Conservation (phyloP, 2,329 filamentous ascomycete species). For the Penicillium sp. region DNA sequence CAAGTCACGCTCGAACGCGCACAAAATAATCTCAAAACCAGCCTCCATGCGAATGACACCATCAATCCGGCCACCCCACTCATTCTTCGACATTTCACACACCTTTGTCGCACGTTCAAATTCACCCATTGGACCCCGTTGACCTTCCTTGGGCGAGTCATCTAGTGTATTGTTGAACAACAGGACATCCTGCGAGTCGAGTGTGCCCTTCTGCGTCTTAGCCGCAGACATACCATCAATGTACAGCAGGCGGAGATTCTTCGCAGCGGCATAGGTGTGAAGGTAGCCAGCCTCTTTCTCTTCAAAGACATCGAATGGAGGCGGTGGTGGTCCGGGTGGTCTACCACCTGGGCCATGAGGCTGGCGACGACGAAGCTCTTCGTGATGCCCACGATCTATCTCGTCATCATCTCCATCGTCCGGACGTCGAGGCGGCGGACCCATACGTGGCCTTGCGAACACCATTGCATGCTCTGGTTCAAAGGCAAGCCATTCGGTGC, state of each 20-base stretch:
- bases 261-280: constrained; percentile 66
- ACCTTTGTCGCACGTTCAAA: constrained; percentile 56
- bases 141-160: not conserved
- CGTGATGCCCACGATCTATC: constrained; percentile 2
- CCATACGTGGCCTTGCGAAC: constrained; percentile 56
- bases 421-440: constrained; percentile 14
- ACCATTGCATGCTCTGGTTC: constrained; percentile 72
- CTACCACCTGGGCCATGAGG: not conserved
- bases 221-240: constrained; percentile 71
- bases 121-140: constrained; percentile 44
- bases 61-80: constrained; percentile 61
- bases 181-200: constrained; percentile 68
- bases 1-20: constrained; percentile 59
- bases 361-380: constrained; percentile 19
- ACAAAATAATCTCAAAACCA: constrained; percentile 72
- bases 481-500: constrained; percentile 73
- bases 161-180: constrained; percentile 50
- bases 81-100: constrained; percentile 56
- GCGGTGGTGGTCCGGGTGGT: not conserved
- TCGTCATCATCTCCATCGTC: constrained; percentile 5
- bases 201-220: constrained; percentile 66
- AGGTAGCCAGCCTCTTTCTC: constrained; percentile 57
- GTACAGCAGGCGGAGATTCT: constrained; percentile 65
- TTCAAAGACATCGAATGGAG: not conserved
- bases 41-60: constrained; percentile 69